Base-by-base conservation (phyloP, 306 rosid species). In the Astragalus membranaceus region DNA sequence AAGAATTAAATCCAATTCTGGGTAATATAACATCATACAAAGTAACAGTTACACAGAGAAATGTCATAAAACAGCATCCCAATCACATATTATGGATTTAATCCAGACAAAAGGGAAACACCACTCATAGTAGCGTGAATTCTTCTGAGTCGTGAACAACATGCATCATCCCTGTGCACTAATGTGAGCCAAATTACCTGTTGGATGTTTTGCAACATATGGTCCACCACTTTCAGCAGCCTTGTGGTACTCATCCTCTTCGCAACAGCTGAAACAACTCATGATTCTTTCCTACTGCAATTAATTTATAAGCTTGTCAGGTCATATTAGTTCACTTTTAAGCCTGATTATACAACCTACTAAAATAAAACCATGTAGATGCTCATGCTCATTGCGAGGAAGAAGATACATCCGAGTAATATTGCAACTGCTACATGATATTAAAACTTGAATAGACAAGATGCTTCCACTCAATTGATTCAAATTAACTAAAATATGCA, bases 191-290 rank as follows among this genome's bases (percentile, higher is more conserved):
- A 67, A 66, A 55, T 71, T 88, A 92, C 98, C 98, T 78, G 89
- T 78, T 65, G 91, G 79, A 13, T 70, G 75, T 83, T 84, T 90
- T 12, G 58, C 80, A 17, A 72, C 72, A 74, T 86, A 88, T 42
- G 67, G 75, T 69, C 96, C 90, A 23, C 96, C 92, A 61, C 69
- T 80, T 33, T 90, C 91, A 29, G 89, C 74, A 36, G 88, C 47
- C 76, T 82, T 86, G 59, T 80, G 81, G 65, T 75, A 67, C 32
- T 84, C 91, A 70, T 86, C 92, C 37, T 92, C 96, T 57, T 74
- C 87, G 16, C 95, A 86, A 84, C 96, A 92, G 74, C 78, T 15
- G 66, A 89, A 89, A 85, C 96, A 89, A 73, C 91, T 84, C 98
- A 92, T 90, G 83, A 73, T 80, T 79, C 79, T 49, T 74, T 78